Evolutionary conservation across 2,329 filamentous ascomycete species (phyloP).

Genomic region (Pseudopyricularia cyperi): DNA sequence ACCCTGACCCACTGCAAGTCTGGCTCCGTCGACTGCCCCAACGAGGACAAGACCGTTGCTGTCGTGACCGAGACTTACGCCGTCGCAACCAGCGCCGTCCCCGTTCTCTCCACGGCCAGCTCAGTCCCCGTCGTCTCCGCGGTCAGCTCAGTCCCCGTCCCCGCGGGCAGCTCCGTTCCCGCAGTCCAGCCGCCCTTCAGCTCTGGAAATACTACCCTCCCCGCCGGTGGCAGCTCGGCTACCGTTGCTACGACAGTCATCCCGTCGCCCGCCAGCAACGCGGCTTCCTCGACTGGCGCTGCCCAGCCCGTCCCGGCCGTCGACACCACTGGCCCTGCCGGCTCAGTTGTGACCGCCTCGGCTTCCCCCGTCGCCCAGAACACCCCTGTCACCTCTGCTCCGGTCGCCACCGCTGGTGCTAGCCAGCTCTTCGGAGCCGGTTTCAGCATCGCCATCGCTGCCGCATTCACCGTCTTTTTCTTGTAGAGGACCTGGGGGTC

Average conservation of each 20-base stretch:
- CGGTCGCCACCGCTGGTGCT: not conserved
- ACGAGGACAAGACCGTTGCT: not conserved
- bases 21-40: not conserved
- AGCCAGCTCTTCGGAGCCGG: not conserved
- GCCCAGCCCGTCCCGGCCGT: not conserved
- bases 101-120: not conserved
- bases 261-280: not conserved
- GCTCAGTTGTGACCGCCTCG: not conserved
- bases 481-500: not conserved
- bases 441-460: not conserved
- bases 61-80: conserved; percentile 1
- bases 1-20: not conserved
- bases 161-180: not conserved
- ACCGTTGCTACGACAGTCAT: too few species aligned
- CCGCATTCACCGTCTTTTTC: not conserved
- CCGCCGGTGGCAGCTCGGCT: too few species aligned
- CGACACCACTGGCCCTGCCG: not conserved
- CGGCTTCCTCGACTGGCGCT: not conserved
- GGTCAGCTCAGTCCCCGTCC: not conserved
- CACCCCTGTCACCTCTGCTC: not conserved
- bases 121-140: not conserved
- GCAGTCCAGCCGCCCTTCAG: too few species aligned
- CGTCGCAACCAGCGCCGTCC: not conserved
- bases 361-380: not conserved
- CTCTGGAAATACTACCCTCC: too few species aligned